Percentiles rank a stretch among this genome's conserved stretches.
These are phyloP conservation scores for Diplodia intermedia DNA, from an alignment of 2,329 filamentous ascomycete genomes.

Conservation along the genomic window DNA sequence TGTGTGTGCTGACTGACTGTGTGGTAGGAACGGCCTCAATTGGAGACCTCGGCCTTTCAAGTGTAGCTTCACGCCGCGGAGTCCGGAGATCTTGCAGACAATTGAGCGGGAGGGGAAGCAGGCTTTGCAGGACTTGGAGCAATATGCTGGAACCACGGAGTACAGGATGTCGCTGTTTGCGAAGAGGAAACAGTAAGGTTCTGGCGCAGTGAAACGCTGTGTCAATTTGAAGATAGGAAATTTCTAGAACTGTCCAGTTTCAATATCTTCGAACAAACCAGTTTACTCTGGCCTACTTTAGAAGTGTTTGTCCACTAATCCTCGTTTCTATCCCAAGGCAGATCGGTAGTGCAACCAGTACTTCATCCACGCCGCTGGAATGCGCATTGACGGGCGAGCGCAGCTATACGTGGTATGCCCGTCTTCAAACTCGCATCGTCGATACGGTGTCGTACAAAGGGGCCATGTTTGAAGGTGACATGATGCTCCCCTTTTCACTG, in stretches of 20 bases:
- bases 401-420: not conserved
- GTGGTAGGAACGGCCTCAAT: constrained; percentile 61
- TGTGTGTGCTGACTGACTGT: constrained; percentile 34
- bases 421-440: not conserved
- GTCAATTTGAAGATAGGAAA: too few species aligned
- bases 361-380: not conserved
- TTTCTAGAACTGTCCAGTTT: too few species aligned
- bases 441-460: not conserved
- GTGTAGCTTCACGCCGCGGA: constrained; percentile 61
- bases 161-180: constrained; percentile 55
- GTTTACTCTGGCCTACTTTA: too few species aligned
- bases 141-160: constrained; percentile 63
- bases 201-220: too few species aligned
- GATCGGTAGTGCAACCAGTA: too few species aligned
- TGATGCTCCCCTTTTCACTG: not conserved
- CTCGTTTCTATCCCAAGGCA: too few species aligned
- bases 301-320: too few species aligned
- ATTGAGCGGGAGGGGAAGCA: constrained; percentile 62
- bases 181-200: constrained; percentile 55
- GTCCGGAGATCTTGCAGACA: constrained; percentile 56
- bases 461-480: not conserved
- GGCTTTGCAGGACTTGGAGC: constrained; percentile 59
- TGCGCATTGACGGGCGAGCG: not conserved
- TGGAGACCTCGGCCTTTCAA: constrained; percentile 64
- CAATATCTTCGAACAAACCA: too few species aligned